Evolutionary conservation across 768 basidiomycete species (phyloP).

Genomic region (Pisolithus sp.): DNA sequence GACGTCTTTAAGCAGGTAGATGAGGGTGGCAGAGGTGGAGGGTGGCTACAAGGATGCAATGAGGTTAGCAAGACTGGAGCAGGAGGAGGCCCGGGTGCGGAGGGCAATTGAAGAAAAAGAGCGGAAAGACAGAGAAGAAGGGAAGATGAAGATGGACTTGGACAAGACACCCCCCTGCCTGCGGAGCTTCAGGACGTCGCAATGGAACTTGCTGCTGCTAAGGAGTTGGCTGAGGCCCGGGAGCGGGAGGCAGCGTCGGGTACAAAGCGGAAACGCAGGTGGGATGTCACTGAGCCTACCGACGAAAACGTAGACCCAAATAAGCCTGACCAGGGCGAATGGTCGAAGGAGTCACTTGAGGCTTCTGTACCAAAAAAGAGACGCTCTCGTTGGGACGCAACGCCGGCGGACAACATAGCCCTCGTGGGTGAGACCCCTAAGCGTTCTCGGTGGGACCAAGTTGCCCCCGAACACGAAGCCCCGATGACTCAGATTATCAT

Average conservation of each 20-base stretch:
- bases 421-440: constrained; percentile 65
- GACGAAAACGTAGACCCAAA: constrained; percentile 66
- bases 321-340: constrained; percentile 53
- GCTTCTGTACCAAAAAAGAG: constrained; percentile 81
- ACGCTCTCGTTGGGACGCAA: constrained; percentile 93
- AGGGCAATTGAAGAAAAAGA: constrained; percentile 87
- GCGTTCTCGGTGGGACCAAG: constrained; percentile 96
- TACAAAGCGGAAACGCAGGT: constrained; percentile 69
- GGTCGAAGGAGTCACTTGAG: constrained; percentile 72
- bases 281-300: constrained; percentile 61
- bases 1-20: constrained; percentile 69
- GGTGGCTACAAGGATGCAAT: constrained; percentile 96
- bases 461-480: constrained; percentile 63
- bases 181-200: constrained; percentile 70
- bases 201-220: constrained; percentile 54
- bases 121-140: constrained; percentile 65
- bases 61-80: constrained; percentile 84
- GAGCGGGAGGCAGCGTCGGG: constrained; percentile 37
- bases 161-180: constrained; percentile 90
- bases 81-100: constrained; percentile 83
- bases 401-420: constrained; percentile 60
- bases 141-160: constrained; percentile 74
- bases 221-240: constrained; percentile 32
- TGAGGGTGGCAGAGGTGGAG: constrained; percentile 64
- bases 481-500: constrained; percentile 80